Evolutionary conservation across 495 filamentous ascomycete species (phyloP).

Genomic region (Daldinia decipiens): DNA sequence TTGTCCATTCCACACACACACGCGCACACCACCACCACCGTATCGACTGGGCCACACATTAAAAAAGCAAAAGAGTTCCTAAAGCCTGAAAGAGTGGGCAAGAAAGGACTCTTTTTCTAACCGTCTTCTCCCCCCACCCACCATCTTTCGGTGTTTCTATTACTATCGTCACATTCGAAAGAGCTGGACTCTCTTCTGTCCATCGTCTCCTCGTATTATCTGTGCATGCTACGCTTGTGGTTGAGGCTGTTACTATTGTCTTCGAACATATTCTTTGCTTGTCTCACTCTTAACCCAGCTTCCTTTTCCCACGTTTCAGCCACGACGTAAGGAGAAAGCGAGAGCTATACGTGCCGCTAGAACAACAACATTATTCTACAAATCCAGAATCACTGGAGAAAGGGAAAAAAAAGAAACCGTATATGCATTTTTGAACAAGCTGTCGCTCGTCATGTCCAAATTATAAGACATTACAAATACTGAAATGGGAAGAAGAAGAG

Average conservation of each 20-base stretch:
- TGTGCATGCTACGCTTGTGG: conserved; percentile 8
- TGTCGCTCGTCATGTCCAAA: conserved; percentile 31
- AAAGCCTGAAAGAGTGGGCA: conserved; percentile 24
- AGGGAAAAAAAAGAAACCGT: conserved; percentile 11
- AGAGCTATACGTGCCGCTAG: conserved; percentile 19
- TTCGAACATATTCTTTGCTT: conserved; percentile 29
- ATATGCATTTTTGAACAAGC: conserved; percentile 7
- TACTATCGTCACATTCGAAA: conserved; percentile 33
- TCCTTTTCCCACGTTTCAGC: conserved; percentile 32
- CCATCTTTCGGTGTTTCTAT: conserved; percentile 28
- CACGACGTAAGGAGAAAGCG: conserved; percentile 35
- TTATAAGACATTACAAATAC: conserved; percentile 36
- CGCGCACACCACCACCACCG: conserved; percentile 23
- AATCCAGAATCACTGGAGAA: conserved; percentile 12
- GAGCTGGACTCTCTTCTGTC: conserved; percentile 38
- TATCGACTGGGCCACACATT: conserved; percentile 34
- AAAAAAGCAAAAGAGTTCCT: conserved; percentile 39
- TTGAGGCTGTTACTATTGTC: conserved; percentile 14
- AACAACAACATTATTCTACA: conserved; percentile 10
- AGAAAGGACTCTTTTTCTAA: conserved; percentile 29
- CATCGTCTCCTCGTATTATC: conserved; percentile 19
- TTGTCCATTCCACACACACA: conserved; percentile 26
- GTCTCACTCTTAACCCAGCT: conserved; percentile 29
- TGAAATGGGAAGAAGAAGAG: conserved; percentile 42
- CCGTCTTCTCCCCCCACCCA: conserved; percentile 18